Evolutionary conservation across 306 rosid species (phyloP), one percentile per base, ranked within the genome.

Genomic region (Vigna trinervia): DNA sequence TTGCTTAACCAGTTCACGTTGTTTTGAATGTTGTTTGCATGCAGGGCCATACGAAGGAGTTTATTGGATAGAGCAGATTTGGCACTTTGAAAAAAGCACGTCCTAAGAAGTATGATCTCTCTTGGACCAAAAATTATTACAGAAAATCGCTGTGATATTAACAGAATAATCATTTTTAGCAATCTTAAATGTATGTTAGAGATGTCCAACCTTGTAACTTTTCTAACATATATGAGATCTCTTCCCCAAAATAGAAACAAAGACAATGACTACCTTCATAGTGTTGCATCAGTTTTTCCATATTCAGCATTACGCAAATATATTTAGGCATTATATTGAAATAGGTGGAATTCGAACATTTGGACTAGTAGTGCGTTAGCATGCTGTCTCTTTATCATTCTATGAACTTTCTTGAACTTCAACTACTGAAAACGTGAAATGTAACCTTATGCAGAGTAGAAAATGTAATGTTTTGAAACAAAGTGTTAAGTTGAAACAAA

Each of bases 111-210:
- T 48, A 46, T 58, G 36, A 80, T 54, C 51, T 38, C 50, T 52
- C 74, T 53, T 73, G 62, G 20, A 58, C 47, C 12, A 50, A 41
- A 60, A 12, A 52, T 19, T 69, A 19, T 75, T 39, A 32, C 26
- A 81, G 50, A 65, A 69, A 68, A 69, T 68, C 66, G 43, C 26
- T 10, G 28, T 36, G 65, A 46, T 69, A 45, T 66, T 45, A 53
- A 69, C 50, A 60, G 17, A 70, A 71, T 82, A 77, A 77, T 82
- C 64, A 30, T 59, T 71, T 72, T 69, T 11, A 13, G 62, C 30
- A 80, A 38, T 43, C 23, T 26, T 57, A 28, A 74, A 74, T 45
- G 45, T 61, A 43, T 76, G 76, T 76, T 48, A 12, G 66, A 58
- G 73, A 81, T 57, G 70, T 54, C 22, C 71, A 74, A 80, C 54